phyloP scores from a whole-genome alignment of 495 filamentous ascomycete species.

The Melanomma pulvis-pyrius region DNA sequence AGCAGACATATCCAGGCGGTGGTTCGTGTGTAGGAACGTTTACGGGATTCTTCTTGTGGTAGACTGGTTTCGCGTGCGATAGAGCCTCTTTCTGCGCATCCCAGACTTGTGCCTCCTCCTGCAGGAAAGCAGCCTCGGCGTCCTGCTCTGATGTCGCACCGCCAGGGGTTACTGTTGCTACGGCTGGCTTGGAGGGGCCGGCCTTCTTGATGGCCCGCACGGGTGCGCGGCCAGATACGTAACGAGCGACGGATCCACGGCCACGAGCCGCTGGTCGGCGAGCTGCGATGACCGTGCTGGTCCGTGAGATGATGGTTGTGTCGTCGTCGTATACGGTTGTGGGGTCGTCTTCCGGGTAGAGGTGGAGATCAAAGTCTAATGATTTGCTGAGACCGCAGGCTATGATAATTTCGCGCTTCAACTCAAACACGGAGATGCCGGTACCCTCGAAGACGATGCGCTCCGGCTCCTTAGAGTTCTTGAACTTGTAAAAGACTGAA shows the following conservation, averaged over 20 bases:
- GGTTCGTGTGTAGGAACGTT: slow-evolving; percentile 89
- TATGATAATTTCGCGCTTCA: slow-evolving; percentile 97
- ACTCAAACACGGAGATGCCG: slow-evolving; percentile 95
- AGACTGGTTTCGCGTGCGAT: slow-evolving; percentile 72
- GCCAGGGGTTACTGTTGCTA: slow-evolving; percentile 56
- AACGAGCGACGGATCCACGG: slow-evolving; percentile 85
- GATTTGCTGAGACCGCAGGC: slow-evolving; percentile 92
- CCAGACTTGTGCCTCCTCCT: slow-evolving; percentile 83
- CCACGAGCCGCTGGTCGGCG: slow-evolving; percentile 83
- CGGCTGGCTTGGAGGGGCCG: slow-evolving; percentile 68
- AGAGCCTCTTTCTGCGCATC: slow-evolving; percentile 85
- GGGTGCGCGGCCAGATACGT: slow-evolving; percentile 97
- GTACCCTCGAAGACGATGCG: slow-evolving; percentile 97
- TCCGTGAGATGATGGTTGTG: slow-evolving; percentile 90
- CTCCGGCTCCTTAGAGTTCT: slow-evolving; percentile 94
- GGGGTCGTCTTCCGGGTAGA: slow-evolving; percentile 80
- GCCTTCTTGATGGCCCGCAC: slow-evolving; percentile 75
- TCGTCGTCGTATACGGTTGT: slow-evolving; percentile 90
- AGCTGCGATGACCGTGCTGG: slow-evolving; percentile 87
- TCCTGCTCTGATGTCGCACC: slow-evolving; percentile 85
- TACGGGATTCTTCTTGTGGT: slow-evolving; percentile 60
- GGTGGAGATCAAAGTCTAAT: slow-evolving; percentile 92
- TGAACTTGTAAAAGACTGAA: slow-evolving; percentile 99
- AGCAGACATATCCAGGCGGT: slow-evolving; percentile 91
- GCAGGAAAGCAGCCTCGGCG: slow-evolving; percentile 85